Conservation (phyloP, 129 eudicot species). For the Saposhnikovia divaricata region DNA sequence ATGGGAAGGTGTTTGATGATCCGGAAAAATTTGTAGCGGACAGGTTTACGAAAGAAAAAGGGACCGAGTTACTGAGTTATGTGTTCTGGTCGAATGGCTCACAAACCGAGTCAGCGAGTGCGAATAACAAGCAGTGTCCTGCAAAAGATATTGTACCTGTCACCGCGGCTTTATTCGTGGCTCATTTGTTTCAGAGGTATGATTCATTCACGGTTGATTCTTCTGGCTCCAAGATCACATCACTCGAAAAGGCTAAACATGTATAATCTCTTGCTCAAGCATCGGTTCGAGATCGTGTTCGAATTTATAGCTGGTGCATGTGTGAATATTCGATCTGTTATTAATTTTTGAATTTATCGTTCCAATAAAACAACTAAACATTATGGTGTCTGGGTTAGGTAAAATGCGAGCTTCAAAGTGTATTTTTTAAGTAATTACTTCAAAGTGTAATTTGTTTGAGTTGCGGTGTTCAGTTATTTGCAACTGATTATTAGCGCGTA, state of each 20-base stretch:
- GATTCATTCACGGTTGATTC: constrained; percentile 31
- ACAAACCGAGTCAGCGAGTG: constrained; percentile 29
- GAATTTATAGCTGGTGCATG: too few species aligned
- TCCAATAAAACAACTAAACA: not conserved
- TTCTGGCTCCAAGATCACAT: constrained; percentile 22
- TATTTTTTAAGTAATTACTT: too few species aligned
- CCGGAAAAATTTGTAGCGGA: constrained; percentile 33
- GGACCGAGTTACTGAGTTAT: constrained; percentile 12
- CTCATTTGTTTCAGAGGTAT: constrained; percentile 45
- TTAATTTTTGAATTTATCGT: too few species aligned
- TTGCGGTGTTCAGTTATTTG: not conserved
- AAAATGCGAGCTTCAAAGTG: too few species aligned
- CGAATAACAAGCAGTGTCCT: constrained; percentile 43
- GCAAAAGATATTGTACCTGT: constrained; percentile 37
- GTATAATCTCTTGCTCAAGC: not conserved
- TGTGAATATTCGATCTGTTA: too few species aligned
- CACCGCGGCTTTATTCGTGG: constrained; percentile 38
- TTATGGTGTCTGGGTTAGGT: not conserved
- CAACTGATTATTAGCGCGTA: too few species aligned
- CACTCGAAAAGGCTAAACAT: constrained; percentile 18
- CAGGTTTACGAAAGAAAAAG: constrained; percentile 30
- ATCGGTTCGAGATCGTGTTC: not conserved
- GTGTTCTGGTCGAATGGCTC: constrained; percentile 65
- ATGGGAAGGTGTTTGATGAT: constrained; percentile 35
- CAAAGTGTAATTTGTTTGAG: too few species aligned